Percentiles rank a stretch among this genome's conserved stretches.
Conservation (phyloP, 148 eudicot species). For the Rhododendron kiyosumense region DNA sequence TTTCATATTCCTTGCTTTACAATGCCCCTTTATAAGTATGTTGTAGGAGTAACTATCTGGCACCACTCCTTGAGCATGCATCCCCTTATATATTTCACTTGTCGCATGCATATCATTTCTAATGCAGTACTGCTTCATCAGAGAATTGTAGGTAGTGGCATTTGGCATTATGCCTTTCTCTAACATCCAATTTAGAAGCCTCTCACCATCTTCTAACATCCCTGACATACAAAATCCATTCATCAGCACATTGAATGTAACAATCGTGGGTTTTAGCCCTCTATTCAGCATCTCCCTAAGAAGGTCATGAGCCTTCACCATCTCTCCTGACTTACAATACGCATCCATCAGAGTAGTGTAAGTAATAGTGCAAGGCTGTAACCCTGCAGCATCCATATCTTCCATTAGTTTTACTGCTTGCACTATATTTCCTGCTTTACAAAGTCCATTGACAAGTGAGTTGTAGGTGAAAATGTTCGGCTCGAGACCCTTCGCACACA, state of each 20-base stretch:
- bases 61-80: conserved; percentile 57
- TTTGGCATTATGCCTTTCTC: conserved; percentile 75
- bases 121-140: conserved; percentile 73
- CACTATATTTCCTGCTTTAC: conserved; percentile 62
- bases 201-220: conserved; percentile 82
- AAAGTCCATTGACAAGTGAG: conserved; percentile 72
- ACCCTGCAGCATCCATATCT: conserved; percentile 70
- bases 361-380: conserved; percentile 66
- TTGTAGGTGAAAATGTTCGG: conserved; percentile 76
- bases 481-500: conserved; percentile 67
- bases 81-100: conserved; percentile 51
- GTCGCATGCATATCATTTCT: conserved; percentile 60
- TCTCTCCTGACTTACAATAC: conserved; percentile 74
- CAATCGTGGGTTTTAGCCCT: conserved; percentile 76
- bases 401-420: conserved; percentile 66
- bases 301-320: conserved; percentile 65
- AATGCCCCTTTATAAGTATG: conserved; percentile 81
- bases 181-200: conserved; percentile 82
- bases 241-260: conserved; percentile 88
- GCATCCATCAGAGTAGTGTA: conserved; percentile 93
- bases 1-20: conserved; percentile 88
- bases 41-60: conserved; percentile 76
- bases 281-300: conserved; percentile 65
- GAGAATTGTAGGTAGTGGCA: conserved; percentile 77
- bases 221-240: conserved; percentile 81